Percentiles rank a stretch among this genome's conserved stretches.
These are phyloP conservation scores for Rhizoclosmatium globosum DNA, from an alignment of 192 early-diverging fungal species.

Conservation along the genomic window DNA sequence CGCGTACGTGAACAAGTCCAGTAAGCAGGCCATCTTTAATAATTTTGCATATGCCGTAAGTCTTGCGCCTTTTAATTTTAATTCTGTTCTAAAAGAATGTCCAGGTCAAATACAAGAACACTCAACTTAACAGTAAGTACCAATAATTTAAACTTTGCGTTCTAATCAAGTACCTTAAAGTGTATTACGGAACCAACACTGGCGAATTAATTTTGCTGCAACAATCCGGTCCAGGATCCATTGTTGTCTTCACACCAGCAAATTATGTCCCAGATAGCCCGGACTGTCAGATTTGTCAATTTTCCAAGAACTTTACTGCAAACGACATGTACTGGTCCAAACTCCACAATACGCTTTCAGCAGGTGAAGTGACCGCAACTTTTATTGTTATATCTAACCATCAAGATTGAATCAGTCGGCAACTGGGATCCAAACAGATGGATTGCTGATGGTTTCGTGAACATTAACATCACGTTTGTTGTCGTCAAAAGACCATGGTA, in stretches of 20 bases:
- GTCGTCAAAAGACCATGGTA: background rate
- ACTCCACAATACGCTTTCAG: background rate
- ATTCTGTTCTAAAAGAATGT: background rate
- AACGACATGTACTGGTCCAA: background rate
- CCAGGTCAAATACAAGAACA: conserved; percentile 1
- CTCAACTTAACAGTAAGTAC: background rate
- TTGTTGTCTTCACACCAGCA: background rate
- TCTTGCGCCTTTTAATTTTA: background rate
- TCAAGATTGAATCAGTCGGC: background rate
- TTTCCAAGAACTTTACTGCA: background rate
- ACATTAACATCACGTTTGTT: background rate
- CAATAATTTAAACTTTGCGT: no score
- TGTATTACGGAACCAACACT: background rate
- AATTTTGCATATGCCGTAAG: conserved; percentile 10
- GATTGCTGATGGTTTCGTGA: background rate
- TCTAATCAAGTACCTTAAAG: background rate
- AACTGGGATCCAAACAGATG: conserved; percentile 3
- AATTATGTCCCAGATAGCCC: background rate
- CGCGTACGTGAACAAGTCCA: background rate
- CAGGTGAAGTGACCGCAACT: background rate
- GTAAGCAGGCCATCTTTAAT: background rate
- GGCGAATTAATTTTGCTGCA: background rate
- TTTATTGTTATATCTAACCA: no score
- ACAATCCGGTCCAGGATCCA: background rate
- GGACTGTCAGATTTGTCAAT: background rate